Percentiles rank a stretch among this genome's conserved stretches.
phyloP scores from a whole-genome alignment of 306 rosid genomes.

The Rosa lucieae region DNA sequence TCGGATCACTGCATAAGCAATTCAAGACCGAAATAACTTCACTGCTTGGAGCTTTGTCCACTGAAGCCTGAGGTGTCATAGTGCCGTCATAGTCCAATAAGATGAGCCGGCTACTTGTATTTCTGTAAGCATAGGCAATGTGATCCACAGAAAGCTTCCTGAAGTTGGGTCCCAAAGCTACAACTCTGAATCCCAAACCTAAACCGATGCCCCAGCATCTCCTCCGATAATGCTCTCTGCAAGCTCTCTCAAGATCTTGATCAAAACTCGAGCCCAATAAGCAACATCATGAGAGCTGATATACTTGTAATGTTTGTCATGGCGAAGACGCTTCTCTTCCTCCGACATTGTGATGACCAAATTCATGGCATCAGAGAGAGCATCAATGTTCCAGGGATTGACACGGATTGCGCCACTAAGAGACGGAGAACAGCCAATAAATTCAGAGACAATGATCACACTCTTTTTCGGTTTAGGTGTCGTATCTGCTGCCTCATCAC shows the following conservation, averaged over 20 bases:
- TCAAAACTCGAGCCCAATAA: constrained; percentile 74
- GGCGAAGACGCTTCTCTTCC: constrained; percentile 54
- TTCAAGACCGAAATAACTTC: constrained; percentile 58
- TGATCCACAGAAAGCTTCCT: constrained; percentile 51
- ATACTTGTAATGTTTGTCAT: constrained; percentile 75
- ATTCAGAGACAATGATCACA: constrained; percentile 69
- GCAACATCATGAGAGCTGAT: constrained; percentile 73
- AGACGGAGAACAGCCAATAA: constrained; percentile 79
- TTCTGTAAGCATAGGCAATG: constrained; percentile 39
- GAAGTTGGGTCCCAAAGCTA: constrained; percentile 59
- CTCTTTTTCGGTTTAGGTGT: constrained; percentile 35
- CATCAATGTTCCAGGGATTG: constrained; percentile 75
- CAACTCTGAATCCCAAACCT: constrained; percentile 57
- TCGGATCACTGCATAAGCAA: constrained; percentile 56
- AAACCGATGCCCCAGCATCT: constrained; percentile 61
- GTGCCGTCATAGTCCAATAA: constrained; percentile 82
- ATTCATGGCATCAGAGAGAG: constrained; percentile 57
- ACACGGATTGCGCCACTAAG: constrained; percentile 75
- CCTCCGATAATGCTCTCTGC: constrained; percentile 49
- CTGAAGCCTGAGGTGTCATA: constrained; percentile 49
- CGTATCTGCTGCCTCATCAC: neutral
- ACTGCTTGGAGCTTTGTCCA: constrained; percentile 48
- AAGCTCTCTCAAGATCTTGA: constrained; percentile 68
- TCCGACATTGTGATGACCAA: constrained; percentile 46
- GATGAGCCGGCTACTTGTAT: constrained; percentile 51